phyloP scores from a whole-genome alignment of 192 early-diverging fungal genomes.

The Linnemannia hyalina region DNA sequence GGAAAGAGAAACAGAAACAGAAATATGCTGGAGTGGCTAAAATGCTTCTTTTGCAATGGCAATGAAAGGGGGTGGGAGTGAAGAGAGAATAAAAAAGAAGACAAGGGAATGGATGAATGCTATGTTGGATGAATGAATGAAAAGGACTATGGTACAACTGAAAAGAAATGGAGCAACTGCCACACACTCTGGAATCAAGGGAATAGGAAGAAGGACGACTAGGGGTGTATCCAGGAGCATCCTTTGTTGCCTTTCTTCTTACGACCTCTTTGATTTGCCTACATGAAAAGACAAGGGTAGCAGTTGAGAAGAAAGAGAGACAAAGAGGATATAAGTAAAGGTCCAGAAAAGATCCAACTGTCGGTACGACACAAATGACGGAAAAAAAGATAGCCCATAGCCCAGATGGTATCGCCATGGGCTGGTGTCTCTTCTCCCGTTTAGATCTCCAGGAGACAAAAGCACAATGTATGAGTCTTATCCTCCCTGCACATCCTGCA shows the following conservation, averaged over 20 bases:
- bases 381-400: neutral
- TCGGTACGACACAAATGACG: neutral
- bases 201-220: neutral
- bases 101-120: neutral
- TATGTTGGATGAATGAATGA: neutral
- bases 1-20: neutral
- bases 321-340: neutral
- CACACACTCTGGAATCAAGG: neutral
- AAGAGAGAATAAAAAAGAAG: neutral
- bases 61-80: neutral
- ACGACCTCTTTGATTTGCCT: conserved; percentile 25
- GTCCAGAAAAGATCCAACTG: neutral
- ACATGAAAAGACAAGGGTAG: neutral
- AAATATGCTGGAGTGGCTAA: neutral
- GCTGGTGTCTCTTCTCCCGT: neutral
- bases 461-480: neutral
- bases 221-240: neutral
- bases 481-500: neutral
- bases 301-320: neutral
- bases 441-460: neutral
- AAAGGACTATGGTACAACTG: neutral
- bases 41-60: neutral
- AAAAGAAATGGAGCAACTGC: conserved; percentile 17
- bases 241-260: neutral
- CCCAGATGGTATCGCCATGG: neutral